Evolutionary conservation across 768 basidiomycete species (phyloP).

Genomic region (Calocybe cyanea): DNA sequence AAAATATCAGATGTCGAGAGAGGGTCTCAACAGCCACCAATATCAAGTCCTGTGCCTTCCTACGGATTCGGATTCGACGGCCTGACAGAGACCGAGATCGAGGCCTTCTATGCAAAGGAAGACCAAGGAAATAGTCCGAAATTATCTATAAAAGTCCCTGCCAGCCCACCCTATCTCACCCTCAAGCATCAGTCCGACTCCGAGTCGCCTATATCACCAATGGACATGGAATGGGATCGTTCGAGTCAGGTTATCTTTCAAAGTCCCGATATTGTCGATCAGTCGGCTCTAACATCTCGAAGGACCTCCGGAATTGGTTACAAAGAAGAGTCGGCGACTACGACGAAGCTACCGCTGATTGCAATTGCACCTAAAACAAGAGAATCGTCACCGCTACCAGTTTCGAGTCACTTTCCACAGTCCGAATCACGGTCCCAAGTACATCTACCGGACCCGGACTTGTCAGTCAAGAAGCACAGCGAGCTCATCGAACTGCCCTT

Average conservation of each 20-base stretch:
- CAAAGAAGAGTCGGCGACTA: neutral
- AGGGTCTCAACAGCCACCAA: constrained; percentile 12
- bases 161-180: constrained; percentile 16
- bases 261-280: neutral
- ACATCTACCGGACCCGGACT: too few species aligned
- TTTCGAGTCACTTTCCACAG: too few species aligned
- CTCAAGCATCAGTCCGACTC: constrained; percentile 5
- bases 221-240: neutral
- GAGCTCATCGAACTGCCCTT: neutral
- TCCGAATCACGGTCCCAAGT: too few species aligned
- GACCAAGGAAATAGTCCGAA: constrained; percentile 6
- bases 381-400: neutral
- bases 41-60: constrained; percentile 7
- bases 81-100: constrained; percentile 17
- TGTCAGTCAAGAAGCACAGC: too few species aligned
- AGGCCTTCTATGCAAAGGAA: constrained; percentile 12
- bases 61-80: constrained; percentile 20
- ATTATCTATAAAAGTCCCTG: constrained; percentile 14
- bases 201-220: constrained; percentile 1
- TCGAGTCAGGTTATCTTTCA: too few species aligned
- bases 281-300: neutral
- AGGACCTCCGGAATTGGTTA: too few species aligned
- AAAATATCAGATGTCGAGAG: constrained; percentile 4
- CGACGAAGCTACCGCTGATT: neutral
- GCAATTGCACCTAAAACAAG: neutral